Conservation (phyloP, 768 basidiomycete genomes). For the Heimioporus sp. region DNA sequence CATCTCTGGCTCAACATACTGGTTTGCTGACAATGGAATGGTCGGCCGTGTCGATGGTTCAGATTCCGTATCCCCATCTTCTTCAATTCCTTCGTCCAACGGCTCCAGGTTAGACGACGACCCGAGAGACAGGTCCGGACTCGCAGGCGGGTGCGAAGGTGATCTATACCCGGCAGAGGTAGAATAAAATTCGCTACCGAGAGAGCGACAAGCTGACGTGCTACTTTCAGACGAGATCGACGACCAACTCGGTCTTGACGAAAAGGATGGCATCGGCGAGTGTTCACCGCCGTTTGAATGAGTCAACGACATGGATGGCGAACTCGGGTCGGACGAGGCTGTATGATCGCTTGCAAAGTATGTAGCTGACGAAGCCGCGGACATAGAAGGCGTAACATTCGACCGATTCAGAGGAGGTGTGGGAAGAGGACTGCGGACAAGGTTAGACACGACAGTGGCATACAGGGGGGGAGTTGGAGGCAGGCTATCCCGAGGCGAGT, state of each 20-base stretch:
- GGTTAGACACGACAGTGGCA: conserved; percentile 22
- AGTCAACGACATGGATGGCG: conserved; percentile 14
- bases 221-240: conserved; percentile 26
- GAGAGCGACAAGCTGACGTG: conserved; percentile 7
- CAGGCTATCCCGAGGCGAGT: neutral
- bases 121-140: conserved; percentile 21
- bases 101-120: conserved; percentile 12
- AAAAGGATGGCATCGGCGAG: conserved; percentile 10
- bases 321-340: conserved; percentile 10
- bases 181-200: conserved; percentile 12
- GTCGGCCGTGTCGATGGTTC: conserved; percentile 15
- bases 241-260: conserved; percentile 21
- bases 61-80: conserved; percentile 8
- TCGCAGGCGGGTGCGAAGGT: conserved; percentile 15
- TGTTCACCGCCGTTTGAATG: conserved; percentile 17
- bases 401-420: conserved; percentile 9
- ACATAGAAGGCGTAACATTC: conserved; percentile 5
- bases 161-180: conserved; percentile 17
- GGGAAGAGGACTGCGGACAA: conserved; percentile 12
- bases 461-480: conserved; percentile 24
- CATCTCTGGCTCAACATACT: conserved; percentile 58
- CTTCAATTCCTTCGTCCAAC: conserved; percentile 20
- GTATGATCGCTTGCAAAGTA: conserved; percentile 12
- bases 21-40: conserved; percentile 26
- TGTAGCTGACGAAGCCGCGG: conserved; percentile 2